Evolutionary conservation across 2,329 filamentous ascomycete genomes (phyloP), one percentile per base, ranked within the genome.

Genomic region (Colletotrichum tabaci): DNA sequence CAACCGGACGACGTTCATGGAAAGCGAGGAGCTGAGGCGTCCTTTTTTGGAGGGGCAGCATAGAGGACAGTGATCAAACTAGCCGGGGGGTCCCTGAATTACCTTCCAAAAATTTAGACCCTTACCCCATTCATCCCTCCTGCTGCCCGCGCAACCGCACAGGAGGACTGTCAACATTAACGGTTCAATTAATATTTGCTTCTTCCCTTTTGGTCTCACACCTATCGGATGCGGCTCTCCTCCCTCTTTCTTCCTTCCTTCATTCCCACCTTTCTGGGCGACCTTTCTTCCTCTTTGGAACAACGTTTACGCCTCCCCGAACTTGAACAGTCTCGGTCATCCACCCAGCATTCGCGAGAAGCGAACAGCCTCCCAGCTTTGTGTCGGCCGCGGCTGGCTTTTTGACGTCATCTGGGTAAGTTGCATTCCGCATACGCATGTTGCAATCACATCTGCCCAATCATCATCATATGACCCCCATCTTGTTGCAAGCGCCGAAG

Each of bases 391-490:
- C 55, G n/a, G 53, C 23, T 60, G 38, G 42, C 40, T 42, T 62
- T 66, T 72, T 72, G 69, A 72, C 69, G 69, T 72, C 69, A 72
- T 72, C 61, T 64, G 60, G 66, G 69, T 72, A 47, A 64, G 69
- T 64, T 64, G 65, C 50, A 44, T 49, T 42, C 44, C 18, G 15
- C 9, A 38, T 35, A 42, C 46, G 35, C 60, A 58, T 42, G 40
- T 60, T 52, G 57, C 65, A 52, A 53, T 38, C 46, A 55, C 66
- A 23, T 40, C 47, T 49, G 3, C 56, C 60, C 70, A 71, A 72
- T 71, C 66, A 71, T 52, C 38, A 40, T 40, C 49, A 49, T 55
- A 38, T 58, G 30, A 35, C 47, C 65, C 30, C 21, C 35, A 21
- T 21, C 15, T 38, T 13, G 40, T 49, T 62, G 47, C 30, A 40